Evolutionary conservation across 139 green algal species (phyloP).

Genomic region (Auxenochlorella pyrenoidosa): DNA sequence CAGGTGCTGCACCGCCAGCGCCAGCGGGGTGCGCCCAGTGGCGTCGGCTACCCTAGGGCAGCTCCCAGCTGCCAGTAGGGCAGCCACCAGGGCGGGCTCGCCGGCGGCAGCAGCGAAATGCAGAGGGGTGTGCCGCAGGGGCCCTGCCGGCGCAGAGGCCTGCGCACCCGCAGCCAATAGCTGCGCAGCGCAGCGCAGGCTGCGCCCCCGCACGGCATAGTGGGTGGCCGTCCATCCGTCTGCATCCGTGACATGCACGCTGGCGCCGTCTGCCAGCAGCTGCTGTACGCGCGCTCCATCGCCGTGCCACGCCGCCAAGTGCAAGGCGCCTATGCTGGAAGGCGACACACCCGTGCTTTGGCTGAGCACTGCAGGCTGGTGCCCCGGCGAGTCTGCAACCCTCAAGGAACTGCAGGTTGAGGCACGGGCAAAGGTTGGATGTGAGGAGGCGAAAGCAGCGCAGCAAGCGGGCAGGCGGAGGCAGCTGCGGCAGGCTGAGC

Average conservation of each 20-base stretch:
- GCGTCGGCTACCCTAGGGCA: background rate
- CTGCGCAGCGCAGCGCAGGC: background rate
- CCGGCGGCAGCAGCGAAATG: background rate
- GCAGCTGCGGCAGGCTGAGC: too few species aligned
- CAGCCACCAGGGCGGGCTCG: background rate
- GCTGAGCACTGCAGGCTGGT: too few species aligned
- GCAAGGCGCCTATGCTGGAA: background rate
- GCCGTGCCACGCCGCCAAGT: background rate
- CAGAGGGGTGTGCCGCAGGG: background rate
- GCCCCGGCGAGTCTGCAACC: too few species aligned
- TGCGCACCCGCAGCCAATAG: background rate
- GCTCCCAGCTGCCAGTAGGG: background rate
- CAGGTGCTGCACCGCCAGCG: background rate
- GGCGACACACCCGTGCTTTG: too few species aligned
- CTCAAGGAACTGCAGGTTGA: too few species aligned
- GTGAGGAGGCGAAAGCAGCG: too few species aligned
- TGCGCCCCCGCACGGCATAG: background rate
- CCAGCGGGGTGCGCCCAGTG: background rate
- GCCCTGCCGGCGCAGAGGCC: background rate
- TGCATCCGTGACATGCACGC: background rate
- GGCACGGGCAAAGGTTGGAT: too few species aligned
- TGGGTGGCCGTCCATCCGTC: background rate
- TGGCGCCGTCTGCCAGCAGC: background rate
- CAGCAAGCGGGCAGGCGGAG: too few species aligned
- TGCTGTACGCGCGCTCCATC: background rate